Conservation (phyloP, 192 early-diverging fungal species). For the Entomortierella lignicola region DNA sequence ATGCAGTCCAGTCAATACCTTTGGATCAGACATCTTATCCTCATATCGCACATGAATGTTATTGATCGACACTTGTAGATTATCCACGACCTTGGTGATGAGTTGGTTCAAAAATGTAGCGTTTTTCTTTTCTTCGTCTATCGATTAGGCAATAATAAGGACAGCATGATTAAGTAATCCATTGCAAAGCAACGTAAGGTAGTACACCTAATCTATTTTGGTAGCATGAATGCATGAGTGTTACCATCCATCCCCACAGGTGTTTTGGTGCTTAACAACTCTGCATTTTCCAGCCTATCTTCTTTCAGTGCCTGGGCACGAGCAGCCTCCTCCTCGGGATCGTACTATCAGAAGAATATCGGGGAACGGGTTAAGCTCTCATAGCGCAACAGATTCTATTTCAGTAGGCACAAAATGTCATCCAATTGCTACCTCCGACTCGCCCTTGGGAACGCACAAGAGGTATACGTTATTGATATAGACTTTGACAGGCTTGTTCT, state of each 20-base stretch:
- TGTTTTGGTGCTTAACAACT: conserved; percentile 62
- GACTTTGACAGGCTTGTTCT: conserved; percentile 92
- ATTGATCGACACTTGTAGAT: conserved; percentile 93
- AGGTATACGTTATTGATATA: conserved; percentile 90
- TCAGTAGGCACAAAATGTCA: not conserved
- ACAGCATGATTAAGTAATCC: too few species aligned
- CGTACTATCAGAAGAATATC: conserved; percentile 66
- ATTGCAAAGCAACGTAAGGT: not conserved
- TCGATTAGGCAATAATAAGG: not conserved
- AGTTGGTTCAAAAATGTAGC: conserved; percentile 91
- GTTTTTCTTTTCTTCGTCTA: conserved; percentile 74
- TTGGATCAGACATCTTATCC: conserved; percentile 82
- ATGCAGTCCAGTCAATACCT: conserved; percentile 20
- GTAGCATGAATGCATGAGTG: not conserved
- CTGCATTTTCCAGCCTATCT: conserved; percentile 83
- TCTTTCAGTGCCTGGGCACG: conserved; percentile 84
- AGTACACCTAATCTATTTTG: not conserved
- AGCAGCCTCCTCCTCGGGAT: conserved; percentile 83
- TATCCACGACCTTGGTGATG: conserved; percentile 94
- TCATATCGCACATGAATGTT: conserved; percentile 98
- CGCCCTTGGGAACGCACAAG: conserved; percentile 84
- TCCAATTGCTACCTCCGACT: conserved; percentile 65
- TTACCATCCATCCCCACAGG: conserved; percentile 47
- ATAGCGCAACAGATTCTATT: too few species aligned
- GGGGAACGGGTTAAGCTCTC: too few species aligned